Conservation (phyloP, 2,329 filamentous ascomycete species). For the Penicillium glabrum region DNA sequence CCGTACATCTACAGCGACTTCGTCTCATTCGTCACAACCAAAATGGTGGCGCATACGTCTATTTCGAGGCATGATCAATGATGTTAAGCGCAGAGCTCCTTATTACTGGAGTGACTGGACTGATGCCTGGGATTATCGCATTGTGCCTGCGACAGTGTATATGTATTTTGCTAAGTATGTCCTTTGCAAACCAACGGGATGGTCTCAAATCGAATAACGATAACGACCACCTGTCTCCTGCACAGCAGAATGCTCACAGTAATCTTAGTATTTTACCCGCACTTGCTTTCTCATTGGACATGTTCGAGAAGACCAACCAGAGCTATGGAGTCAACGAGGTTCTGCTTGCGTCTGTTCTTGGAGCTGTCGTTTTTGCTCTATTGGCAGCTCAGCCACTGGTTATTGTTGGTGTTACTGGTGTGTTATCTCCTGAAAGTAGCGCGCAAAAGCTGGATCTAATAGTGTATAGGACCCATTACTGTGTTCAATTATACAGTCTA, state of each 20-base stretch:
- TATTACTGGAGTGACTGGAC: conserved; percentile 81
- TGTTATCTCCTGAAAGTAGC: conserved; percentile 2
- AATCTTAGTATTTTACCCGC: conserved; percentile 73
- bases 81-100: conserved; percentile 70
- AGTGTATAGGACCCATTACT: conserved; percentile 68
- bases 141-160: conserved; percentile 82
- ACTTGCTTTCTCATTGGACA: conserved; percentile 85
- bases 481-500: conserved; percentile 95
- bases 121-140: conserved; percentile 88
- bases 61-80: conserved; percentile 78
- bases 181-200: neutral
- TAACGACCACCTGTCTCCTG: neutral
- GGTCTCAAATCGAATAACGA: neutral
- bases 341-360: conserved; percentile 79
- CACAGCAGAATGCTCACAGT: conserved; percentile 7
- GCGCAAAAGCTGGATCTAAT: conserved; percentile 9
- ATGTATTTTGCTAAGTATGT: conserved; percentile 93
- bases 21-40: conserved; percentile 14
- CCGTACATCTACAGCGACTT: conserved; percentile 10
- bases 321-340: conserved; percentile 91
- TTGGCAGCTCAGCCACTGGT: conserved; percentile 81
- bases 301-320: conserved; percentile 84
- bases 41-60: conserved; percentile 73
- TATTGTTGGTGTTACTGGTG: conserved; percentile 84
- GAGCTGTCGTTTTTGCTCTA: conserved; percentile 75